These are phyloP conservation scores for Solanum pennellii DNA, from an alignment of 257 asterid genomes.

Conservation along the genomic window DNA sequence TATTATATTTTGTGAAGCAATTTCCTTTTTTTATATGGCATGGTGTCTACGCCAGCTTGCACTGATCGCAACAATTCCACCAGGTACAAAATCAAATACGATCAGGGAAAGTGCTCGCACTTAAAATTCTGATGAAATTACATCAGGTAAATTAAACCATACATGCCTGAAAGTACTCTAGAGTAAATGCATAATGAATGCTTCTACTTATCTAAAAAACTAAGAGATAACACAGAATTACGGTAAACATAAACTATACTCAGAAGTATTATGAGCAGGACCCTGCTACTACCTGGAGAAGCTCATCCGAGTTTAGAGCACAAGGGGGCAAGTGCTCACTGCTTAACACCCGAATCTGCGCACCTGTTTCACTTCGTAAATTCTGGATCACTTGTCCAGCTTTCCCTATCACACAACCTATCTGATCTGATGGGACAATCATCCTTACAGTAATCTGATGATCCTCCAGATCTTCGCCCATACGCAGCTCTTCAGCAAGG, in stretches of 20 bases:
- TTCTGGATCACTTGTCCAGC: constrained; percentile 45
- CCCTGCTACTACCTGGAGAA: constrained; percentile 51
- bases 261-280: neutral
- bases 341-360: constrained; percentile 71
- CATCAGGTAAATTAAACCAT: neutral
- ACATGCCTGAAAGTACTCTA: neutral
- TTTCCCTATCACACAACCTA: constrained; percentile 45
- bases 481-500: constrained; percentile 49
- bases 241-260: neutral
- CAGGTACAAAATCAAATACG: neutral
- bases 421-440: constrained; percentile 51
- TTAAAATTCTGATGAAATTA: neutral
- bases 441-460: constrained; percentile 27
- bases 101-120: neutral
- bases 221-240: neutral
- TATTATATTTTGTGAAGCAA: neutral
- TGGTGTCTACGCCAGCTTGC: neutral
- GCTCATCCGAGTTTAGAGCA: constrained; percentile 77
- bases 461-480: constrained; percentile 42
- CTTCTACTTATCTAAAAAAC: neutral
- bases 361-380: constrained; percentile 48
- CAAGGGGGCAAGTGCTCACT: constrained; percentile 88
- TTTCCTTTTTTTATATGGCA: neutral
- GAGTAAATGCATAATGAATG: neutral
- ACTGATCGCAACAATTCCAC: neutral